Evolutionary conservation across 306 rosid species (phyloP).

Genomic region (Pterocarpus santalinus): DNA sequence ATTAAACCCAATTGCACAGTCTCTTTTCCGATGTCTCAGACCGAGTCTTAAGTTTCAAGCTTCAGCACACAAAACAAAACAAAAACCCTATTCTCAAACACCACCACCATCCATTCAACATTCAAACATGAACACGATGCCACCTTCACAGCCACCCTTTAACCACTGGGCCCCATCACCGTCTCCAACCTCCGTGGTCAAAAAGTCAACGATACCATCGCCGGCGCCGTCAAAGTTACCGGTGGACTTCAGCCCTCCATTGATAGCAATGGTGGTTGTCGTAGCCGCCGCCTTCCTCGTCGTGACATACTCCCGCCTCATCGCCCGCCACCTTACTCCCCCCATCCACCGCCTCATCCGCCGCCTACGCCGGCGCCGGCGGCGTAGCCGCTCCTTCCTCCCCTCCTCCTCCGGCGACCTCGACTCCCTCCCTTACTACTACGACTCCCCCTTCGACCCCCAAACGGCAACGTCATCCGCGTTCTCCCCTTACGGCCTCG

Average conservation of each 20-base stretch:
- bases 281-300: constrained; percentile 85
- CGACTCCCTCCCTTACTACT: constrained; percentile 72
- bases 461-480: constrained; percentile 14
- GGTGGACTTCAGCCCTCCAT: constrained; percentile 84
- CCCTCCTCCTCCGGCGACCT: constrained; percentile 79
- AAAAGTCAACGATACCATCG: constrained; percentile 23
- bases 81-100: background rate
- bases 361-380: constrained; percentile 58
- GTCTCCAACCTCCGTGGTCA: background rate
- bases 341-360: constrained; percentile 56
- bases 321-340: constrained; percentile 83
- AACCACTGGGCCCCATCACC: constrained; percentile 46
- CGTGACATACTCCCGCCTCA: constrained; percentile 87
- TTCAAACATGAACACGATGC: background rate
- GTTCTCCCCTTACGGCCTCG: constrained; percentile 85
- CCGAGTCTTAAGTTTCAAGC: background rate
- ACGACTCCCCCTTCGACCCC: constrained; percentile 80
- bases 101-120: background rate
- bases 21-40: background rate
- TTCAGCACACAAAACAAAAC: constrained; percentile 14
- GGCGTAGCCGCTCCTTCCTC: constrained; percentile 54
- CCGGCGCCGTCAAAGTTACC: constrained; percentile 60
- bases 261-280: constrained; percentile 91
- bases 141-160: constrained; percentile 46
- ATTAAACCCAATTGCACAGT: constrained; percentile 46